A percentile compares a stretch with the other conserved stretches of the same genome.
These are phyloP conservation scores for Cytidiella melzeri DNA, from an alignment of 768 basidiomycete species.

Conservation along the genomic window DNA sequence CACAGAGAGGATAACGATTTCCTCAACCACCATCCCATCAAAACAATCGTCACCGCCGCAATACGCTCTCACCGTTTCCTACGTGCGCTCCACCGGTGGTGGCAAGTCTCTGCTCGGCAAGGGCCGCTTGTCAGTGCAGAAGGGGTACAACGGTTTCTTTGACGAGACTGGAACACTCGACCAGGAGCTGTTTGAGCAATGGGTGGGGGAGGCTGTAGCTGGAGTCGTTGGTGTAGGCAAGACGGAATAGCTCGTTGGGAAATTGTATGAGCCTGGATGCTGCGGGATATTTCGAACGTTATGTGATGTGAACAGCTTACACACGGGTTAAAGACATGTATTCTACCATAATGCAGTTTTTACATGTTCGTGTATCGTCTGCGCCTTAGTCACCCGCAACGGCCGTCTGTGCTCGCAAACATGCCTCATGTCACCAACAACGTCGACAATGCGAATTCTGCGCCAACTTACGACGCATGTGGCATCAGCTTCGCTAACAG, in stretches of 20 bases:
- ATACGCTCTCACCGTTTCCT: slow-evolving; percentile 62
- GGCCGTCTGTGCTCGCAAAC: too few relatives aligned
- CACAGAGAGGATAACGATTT: slow-evolving; percentile 80
- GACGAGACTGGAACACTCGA: slow-evolving; percentile 77
- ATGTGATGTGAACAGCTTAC: too few relatives aligned
- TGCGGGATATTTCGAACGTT: too few relatives aligned
- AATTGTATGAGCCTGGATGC: background rate
- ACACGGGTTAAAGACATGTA: too few relatives aligned
- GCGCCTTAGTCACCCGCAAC: too few relatives aligned
- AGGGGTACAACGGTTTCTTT: slow-evolving; percentile 69
- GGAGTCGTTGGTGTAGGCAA: slow-evolving; percentile 70
- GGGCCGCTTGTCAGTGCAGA: slow-evolving; percentile 50
- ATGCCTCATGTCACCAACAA: too few relatives aligned
- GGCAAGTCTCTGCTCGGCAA: slow-evolving; percentile 82
- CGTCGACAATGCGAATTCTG: too few relatives aligned
- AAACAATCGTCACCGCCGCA: slow-evolving; percentile 49
- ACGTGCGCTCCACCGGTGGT: slow-evolving; percentile 73
- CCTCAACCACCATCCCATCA: slow-evolving; percentile 59
- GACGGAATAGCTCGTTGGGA: slow-evolving; percentile 20
- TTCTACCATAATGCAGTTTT: background rate
- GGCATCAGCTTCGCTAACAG: too few relatives aligned
- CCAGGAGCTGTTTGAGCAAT: slow-evolving; percentile 66
- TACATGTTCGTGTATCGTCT: background rate
- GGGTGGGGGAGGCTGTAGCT: slow-evolving; percentile 74
- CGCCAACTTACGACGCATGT: too few relatives aligned